A percentile compares a stretch with the other conserved stretches of the same genome.
These are phyloP conservation scores for Pichia cephalocereana DNA, from an alignment of 805 yeast genomes.

Conservation along the genomic window DNA sequence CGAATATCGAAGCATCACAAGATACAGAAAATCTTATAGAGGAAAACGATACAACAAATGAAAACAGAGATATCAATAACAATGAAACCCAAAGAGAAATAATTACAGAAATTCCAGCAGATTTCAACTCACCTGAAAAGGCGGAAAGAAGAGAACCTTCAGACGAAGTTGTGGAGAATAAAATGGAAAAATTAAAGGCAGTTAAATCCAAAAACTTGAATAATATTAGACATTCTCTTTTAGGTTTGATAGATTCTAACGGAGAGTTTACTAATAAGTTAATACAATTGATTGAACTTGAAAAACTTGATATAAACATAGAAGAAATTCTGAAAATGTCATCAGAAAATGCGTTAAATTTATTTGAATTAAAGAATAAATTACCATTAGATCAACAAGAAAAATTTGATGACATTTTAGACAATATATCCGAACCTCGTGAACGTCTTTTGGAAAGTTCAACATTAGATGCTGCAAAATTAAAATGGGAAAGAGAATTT, in stretches of 20 bases:
- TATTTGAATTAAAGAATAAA: constrained; percentile 54
- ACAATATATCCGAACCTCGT: constrained; percentile 62
- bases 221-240: constrained; percentile 65
- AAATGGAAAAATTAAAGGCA: constrained; percentile 43
- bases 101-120: background rate
- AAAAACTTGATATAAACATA: constrained; percentile 15
- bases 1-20: too few relatives aligned
- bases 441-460: constrained; percentile 68
- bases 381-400: constrained; percentile 40
- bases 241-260: constrained; percentile 34
- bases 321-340: constrained; percentile 7
- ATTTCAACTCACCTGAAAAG: background rate
- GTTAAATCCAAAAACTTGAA: constrained; percentile 74
- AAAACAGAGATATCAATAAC: background rate
- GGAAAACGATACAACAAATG: background rate
- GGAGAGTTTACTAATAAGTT: constrained; percentile 18
- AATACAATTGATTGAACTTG: constrained; percentile 14
- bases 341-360: constrained; percentile 33
- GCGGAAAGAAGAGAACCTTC: constrained; percentile 7
- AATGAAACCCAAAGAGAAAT: background rate
- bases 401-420: constrained; percentile 58
- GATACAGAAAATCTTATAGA: background rate
- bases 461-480: constrained; percentile 78
- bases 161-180: constrained; percentile 36
- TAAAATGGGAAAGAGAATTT: constrained; percentile 79